Base-by-base conservation (phyloP, 2,329 filamentous ascomycete species). In the Fusarium temperatum region DNA sequence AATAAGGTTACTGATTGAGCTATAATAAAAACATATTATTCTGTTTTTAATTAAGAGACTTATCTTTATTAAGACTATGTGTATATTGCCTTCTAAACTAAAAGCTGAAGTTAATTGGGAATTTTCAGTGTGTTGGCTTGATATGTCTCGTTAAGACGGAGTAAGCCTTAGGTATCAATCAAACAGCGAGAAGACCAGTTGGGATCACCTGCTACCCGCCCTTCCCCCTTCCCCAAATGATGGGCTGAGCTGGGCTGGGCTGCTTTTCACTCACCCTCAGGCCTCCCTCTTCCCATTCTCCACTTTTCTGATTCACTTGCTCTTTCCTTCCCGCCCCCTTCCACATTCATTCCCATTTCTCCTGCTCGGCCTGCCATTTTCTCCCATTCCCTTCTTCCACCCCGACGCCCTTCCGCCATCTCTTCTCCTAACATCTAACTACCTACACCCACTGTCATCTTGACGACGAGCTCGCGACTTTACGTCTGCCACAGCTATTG, bases 241-340 rank as follows among this genome's bases (percentile, higher is more conserved):
- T 73, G 70, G 66, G 48, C 57, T 50, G 50, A 39, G 48, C 35
- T 36, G 35, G 35, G 35, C 60, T 53, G 50, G 45, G 51, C 59
- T 50, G 50, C 42, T 54, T 57, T 60, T 57, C 60, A 55, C 68
- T 60, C 64, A 53, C 48, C 41, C 47, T 48, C 51, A 60, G 64
- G 64, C 63, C 60, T 66, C 60, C 62, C 67, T 73, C 73, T 80
- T 72, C 58, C 70, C 63, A 70, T 73, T 64, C 73, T 62, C 70
- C 71, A 72, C 72, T 71, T 75, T 74, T 72, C 66, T 73, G 68
- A 60, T 70, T 74, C 66, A 63, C 57, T 72, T 69, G 55, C 47
- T 67, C 62, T 60, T 70, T 72, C 68, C 62, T 50, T 70, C 66
- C 72, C 62, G 64, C 45, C 61, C 69, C 75, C 69, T 72, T 67